These are phyloP conservation scores for Phlegmacium glaucopus DNA, from an alignment of 768 basidiomycete genomes.

Conservation along the genomic window DNA sequence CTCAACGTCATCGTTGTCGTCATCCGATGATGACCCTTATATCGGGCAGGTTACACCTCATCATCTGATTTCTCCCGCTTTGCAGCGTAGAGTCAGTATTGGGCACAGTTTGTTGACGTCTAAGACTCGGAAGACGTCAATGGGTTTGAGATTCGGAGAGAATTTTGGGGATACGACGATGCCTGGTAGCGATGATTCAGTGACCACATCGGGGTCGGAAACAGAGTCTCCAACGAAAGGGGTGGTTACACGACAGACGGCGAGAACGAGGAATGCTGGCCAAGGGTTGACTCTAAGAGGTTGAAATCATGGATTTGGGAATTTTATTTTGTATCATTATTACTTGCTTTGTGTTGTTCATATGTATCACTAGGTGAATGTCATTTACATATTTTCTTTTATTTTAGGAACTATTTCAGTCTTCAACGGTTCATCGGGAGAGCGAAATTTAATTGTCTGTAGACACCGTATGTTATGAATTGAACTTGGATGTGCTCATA, in stretches of 20 bases:
- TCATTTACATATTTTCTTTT: too few species aligned
- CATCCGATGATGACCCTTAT: conserved; percentile 65
- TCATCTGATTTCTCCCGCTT: conserved; percentile 59
- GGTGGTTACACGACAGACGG: conserved; percentile 16
- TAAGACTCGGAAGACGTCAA: background rate
- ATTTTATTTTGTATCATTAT: too few species aligned
- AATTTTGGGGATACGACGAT: conserved; percentile 13
- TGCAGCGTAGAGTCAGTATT: conserved; percentile 14
- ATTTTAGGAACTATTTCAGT: too few species aligned
- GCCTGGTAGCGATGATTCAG: conserved; percentile 24
- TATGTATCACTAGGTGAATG: too few species aligned
- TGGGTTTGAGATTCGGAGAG: conserved; percentile 5
- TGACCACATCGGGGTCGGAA: conserved; percentile 14
- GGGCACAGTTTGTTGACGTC: background rate
- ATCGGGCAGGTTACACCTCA: conserved; percentile 69
- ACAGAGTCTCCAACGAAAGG: conserved; percentile 25
- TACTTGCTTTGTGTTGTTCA: too few species aligned
- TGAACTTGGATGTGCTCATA: too few species aligned
- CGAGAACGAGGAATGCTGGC: conserved; percentile 4
- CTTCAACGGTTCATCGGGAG: too few species aligned
- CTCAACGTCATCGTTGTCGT: conserved; percentile 25
- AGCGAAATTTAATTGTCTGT: too few species aligned
- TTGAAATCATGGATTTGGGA: too few species aligned
- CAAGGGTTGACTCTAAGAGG: too few species aligned
- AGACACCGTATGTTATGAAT: too few species aligned